Base-by-base conservation (phyloP, 169 alveolate species). In the Fabrea salina region DNA sequence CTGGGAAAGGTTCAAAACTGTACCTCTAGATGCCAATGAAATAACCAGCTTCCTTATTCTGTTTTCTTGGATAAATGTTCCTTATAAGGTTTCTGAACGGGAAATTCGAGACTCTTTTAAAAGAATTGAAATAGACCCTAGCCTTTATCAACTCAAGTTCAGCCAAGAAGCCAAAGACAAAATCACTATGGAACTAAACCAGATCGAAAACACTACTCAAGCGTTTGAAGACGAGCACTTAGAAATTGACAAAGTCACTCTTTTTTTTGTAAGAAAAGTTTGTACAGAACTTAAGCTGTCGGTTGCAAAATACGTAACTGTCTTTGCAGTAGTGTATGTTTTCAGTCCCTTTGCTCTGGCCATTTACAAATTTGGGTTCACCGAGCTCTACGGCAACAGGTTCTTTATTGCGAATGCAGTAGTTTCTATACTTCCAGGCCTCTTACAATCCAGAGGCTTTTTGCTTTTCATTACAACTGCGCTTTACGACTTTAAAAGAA, bases 401-500 rank as follows among this genome's bases (percentile, higher is more conserved):
- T 30, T 58, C 19, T 27, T 30, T 5, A 27, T 58, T 5, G 16
- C 16, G 53, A 11, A 44, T 44, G 16, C 16, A 16, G 2, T 58
- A 27, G 1, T 7, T 0, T 58, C 71, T 0, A 30, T 35, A 25
- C 19, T 8, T 3, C 44, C 32, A 25, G 22, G 49, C 32, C n/a
- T 27, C 47, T 33, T 30, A n/a, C 30, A 27, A 5, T 58, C 71
- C n/a, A n/a, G 22, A 25, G 71, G 43, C 4, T 27, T 58, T 58
- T n/a, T 58, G 32, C 32, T 43, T 25, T 58, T 25, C 32, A 58
- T 58, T 25, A n/a, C n/a, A 27, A 35, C 33, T 27, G 71, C 47
- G 0, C n/a, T 27, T 25, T 58, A 58, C 32, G 71, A 58, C 32
- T 58, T 58, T 33, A 30, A 58, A 25, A 58, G 71, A 58, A 58